Evolutionary conservation across 2,329 filamentous ascomycete species (phyloP).

Genomic region (Emmonsia crescens): DNA sequence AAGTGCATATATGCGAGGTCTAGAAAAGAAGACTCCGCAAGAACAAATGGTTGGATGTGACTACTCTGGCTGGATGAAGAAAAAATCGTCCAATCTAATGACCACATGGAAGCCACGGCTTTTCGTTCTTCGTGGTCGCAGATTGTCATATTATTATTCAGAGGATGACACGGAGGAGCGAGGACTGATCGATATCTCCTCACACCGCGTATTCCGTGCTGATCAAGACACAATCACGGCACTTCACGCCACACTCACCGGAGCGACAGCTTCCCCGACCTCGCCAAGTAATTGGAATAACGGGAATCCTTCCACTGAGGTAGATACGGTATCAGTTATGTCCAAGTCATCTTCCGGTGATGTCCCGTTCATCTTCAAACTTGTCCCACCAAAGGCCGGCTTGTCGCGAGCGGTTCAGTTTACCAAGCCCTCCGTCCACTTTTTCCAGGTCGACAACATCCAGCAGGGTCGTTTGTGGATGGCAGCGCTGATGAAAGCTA

Average conservation of each 20-base stretch:
- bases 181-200: conserved; percentile 93
- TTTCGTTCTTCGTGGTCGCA: conserved; percentile 86
- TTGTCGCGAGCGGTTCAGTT: conserved; percentile 89
- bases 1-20: conserved; percentile 79
- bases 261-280: conserved; percentile 61
- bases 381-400: conserved; percentile 79
- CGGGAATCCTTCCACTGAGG: conserved; percentile 23
- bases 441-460: conserved; percentile 89
- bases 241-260: conserved; percentile 82
- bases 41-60: conserved; percentile 81
- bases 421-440: conserved; percentile 93
- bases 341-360: background rate
- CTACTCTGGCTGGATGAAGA: conserved; percentile 99
- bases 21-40: conserved; percentile 67
- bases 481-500: conserved; percentile 97
- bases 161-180: conserved; percentile 88
- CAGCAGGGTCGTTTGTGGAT: conserved; percentile 90
- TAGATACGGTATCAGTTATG: background rate
- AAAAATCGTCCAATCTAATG: conserved; percentile 92
- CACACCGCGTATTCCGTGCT: conserved; percentile 89
- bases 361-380: conserved; percentile 95
- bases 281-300: conserved; percentile 34
- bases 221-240: conserved; percentile 85
- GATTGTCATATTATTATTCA: conserved; percentile 91
- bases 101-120: conserved; percentile 94